Conservation (phyloP, 1,284 basidiomycete species). For the Puccinia sorghi region DNA sequence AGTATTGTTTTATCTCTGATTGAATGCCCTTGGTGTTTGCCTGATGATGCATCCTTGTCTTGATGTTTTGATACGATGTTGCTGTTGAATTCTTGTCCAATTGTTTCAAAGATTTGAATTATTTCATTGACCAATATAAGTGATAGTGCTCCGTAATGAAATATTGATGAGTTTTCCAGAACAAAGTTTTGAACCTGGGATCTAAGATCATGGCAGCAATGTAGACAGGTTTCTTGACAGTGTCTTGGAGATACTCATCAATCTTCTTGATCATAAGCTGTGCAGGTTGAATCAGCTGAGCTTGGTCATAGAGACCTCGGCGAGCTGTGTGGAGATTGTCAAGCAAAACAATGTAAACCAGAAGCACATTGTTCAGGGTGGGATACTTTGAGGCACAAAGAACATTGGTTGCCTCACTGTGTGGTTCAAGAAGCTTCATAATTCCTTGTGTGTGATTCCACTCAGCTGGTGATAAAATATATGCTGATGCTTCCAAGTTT, state of each 20-base stretch:
- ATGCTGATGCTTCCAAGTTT: not conserved
- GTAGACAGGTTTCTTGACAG: not conserved
- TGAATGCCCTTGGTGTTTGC: not conserved
- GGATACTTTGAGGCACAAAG: conserved; percentile 3
- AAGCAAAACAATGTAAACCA: not conserved
- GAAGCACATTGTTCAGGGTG: not conserved
- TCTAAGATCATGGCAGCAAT: not conserved
- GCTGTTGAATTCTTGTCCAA: not conserved
- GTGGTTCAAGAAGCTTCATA: not conserved
- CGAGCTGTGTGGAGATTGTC: not conserved
- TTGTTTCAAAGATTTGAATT: not conserved
- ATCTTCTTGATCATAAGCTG: not conserved
- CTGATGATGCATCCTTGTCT: too few relatives aligned
- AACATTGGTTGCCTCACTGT: not conserved
- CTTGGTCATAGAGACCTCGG: not conserved
- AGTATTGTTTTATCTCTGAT: not conserved
- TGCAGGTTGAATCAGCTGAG: not conserved
- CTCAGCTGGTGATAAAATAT: not conserved
- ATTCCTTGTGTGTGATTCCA: conserved; percentile 1
- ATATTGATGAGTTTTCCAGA: not conserved
- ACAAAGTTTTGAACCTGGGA: not conserved
- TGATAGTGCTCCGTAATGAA: not conserved
- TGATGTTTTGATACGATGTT: not conserved
- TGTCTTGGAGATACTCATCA: not conserved
- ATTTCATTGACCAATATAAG: not conserved